Base-by-base conservation (phyloP, 495 filamentous ascomycete species). In the Bathelium albidoporum region DNA sequence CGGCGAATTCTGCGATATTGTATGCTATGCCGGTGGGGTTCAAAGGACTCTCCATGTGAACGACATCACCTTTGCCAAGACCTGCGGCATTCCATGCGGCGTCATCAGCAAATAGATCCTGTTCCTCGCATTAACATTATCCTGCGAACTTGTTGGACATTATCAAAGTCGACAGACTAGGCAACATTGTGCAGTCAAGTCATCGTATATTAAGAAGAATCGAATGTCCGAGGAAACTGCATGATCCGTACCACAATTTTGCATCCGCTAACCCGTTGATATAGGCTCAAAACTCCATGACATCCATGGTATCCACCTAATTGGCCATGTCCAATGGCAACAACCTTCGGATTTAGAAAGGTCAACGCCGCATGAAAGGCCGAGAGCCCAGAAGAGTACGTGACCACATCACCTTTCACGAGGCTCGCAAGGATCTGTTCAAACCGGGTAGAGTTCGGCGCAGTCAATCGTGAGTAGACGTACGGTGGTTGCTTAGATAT, bases 11-110 rank as follows among this genome's bases (percentile, higher is more conserved):
- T 31, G 73, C 75, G 32, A 98, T 87, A 65, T 88, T 79, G 66
- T 80, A 83, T 9, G 92, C 91, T 58, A 85, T 86, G 53, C 94
- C 94, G 14, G 86, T 84, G 0, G 94, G 94, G 74, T 98, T 97
- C 24, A 96, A 74, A 0, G 94, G 94, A 1, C 91, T 96, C 73
- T 97, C 94, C 41, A 98, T 77, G 73, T 95, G 91, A 41, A 98
- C 82, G 9, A 97, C 77, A 73, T 98, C 94, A 18, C 93, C 94
- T 1, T 68, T 64, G 2, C 75, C 75, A 12, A 77, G 61, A 14
- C 71, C 72, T 2, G 71, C 72, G 32, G 64, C 64, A 34, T 75
- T 69, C 75, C 75, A 77, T 14, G 60, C 68, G 2, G 64, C 66
- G 24, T 76, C 74, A 58, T 68, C 68, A 16, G 49, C 49, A 49